Conservation (phyloP, 23 red algal genomes). For the Rhodosorus marinus region DNA sequence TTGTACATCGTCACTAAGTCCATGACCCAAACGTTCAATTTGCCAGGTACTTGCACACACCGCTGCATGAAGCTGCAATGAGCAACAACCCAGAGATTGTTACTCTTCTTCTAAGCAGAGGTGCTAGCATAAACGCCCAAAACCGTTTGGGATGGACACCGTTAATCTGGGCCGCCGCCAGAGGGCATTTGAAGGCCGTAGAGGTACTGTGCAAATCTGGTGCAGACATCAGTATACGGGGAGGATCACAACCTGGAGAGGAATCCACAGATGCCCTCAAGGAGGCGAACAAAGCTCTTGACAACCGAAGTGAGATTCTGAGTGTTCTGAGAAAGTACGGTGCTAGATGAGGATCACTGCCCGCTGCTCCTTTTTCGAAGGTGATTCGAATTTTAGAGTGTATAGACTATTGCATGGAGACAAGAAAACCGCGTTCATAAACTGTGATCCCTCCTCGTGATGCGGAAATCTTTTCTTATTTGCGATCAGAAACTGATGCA, state of each 20-base stretch:
- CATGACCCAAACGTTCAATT: slow-evolving; percentile 8
- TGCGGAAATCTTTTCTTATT: too few relatives aligned
- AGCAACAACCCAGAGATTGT: slow-evolving; percentile 14
- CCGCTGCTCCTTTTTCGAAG: too few relatives aligned
- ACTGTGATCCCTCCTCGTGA: too few relatives aligned
- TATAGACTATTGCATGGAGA: too few relatives aligned
- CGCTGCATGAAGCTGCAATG: slow-evolving; percentile 21
- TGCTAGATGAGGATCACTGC: too few relatives aligned
- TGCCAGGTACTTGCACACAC: slow-evolving; percentile 12
- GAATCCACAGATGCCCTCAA: slow-evolving; percentile 7
- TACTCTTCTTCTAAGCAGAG: not conserved
- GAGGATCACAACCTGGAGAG: not conserved
- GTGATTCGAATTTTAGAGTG: too few relatives aligned
- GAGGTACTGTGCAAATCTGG: slow-evolving; percentile 5
- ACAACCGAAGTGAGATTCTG: too few relatives aligned
- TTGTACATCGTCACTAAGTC: too few relatives aligned
- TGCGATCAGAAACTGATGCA: too few relatives aligned
- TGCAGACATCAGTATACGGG: slow-evolving; percentile 4
- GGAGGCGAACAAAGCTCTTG: slow-evolving; percentile 5
- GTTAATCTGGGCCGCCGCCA: slow-evolving; percentile 22
- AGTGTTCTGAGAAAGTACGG: too few relatives aligned
- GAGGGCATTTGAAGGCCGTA: slow-evolving; percentile 1
- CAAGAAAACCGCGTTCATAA: too few relatives aligned
- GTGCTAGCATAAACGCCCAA: slow-evolving; percentile 8
- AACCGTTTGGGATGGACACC: slow-evolving; percentile 21